Evolutionary conservation across 768 basidiomycete species (phyloP).

Genomic region (Hericium coralloides): DNA sequence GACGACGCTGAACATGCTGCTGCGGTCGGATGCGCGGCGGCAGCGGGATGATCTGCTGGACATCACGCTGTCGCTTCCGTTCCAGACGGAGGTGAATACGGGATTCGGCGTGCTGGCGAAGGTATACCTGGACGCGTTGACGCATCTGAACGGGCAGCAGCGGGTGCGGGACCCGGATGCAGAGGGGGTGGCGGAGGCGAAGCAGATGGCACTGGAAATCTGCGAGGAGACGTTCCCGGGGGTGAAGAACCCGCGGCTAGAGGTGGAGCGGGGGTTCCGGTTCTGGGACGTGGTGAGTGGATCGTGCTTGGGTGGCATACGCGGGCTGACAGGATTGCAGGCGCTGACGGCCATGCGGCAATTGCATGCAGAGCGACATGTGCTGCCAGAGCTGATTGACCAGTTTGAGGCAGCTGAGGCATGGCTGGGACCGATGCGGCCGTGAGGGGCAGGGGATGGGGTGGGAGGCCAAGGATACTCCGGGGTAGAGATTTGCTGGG

Average conservation of each 20-base stretch:
- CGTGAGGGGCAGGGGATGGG: conserved; percentile 33
- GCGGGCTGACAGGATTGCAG: conserved; percentile 28
- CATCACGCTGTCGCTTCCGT: conserved; percentile 84
- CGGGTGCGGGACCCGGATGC: conserved; percentile 70
- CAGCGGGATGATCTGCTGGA: conserved; percentile 88
- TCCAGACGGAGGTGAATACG: conserved; percentile 95
- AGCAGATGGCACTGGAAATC: conserved; percentile 80
- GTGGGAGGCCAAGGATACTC: conserved; percentile 1
- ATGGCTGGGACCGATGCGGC: conserved; percentile 89
- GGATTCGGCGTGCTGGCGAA: conserved; percentile 97
- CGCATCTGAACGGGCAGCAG: conserved; percentile 75
- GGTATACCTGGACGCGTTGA: conserved; percentile 90
- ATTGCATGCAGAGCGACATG: conserved; percentile 73
- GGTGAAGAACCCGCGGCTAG: conserved; percentile 76
- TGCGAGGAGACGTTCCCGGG: conserved; percentile 93
- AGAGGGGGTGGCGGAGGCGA: conserved; percentile 74
- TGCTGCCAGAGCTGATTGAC: conserved; percentile 81
- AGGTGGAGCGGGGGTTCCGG: conserved; percentile 93
- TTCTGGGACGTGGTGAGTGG: conserved; percentile 95
- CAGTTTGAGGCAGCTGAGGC: conserved; percentile 95
- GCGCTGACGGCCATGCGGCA: conserved; percentile 85
- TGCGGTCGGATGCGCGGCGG: conserved; percentile 80
- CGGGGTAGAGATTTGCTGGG: conserved; percentile 3
- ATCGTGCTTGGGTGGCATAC: not conserved
- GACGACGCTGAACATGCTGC: conserved; percentile 85